Percentiles rank a stretch among this genome's conserved stretches.
Conservation (phyloP, 169 alveolate genomes). For the Cryptosporidium muris region DNA sequence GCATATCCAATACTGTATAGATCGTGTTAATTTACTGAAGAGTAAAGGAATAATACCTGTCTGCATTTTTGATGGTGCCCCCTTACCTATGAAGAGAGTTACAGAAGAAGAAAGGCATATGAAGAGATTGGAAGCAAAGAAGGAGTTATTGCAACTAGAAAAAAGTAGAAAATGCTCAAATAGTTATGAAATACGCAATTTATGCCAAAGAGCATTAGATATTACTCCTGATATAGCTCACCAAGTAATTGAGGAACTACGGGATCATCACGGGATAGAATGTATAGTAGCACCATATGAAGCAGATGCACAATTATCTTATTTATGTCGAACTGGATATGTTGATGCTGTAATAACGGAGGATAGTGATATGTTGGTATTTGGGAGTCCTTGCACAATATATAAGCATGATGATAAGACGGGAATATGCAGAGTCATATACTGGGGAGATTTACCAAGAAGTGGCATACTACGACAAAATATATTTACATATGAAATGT, state of each 20-base stretch:
- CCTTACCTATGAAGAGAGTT: slow-evolving; percentile 77
- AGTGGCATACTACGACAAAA: slow-evolving; percentile 68
- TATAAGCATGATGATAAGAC: slow-evolving; percentile 76
- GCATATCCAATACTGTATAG: slow-evolving; percentile 48
- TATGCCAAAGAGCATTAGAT: slow-evolving; percentile 78
- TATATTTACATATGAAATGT: slow-evolving; percentile 73
- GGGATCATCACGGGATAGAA: slow-evolving; percentile 80
- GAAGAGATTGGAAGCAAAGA: slow-evolving; percentile 73
- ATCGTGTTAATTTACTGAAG: slow-evolving; percentile 73
- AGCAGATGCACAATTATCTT: slow-evolving; percentile 98
- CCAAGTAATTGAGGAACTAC: slow-evolving; percentile 81
- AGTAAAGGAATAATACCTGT: slow-evolving; percentile 79
- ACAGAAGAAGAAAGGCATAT: slow-evolving; percentile 79
- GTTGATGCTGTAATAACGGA: slow-evolving; percentile 89
- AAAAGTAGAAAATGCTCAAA: slow-evolving; percentile 73
- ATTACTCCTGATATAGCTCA: slow-evolving; percentile 80
- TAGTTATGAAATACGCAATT: slow-evolving; percentile 76
- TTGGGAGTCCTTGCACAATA: slow-evolving; percentile 87
- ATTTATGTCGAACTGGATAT: slow-evolving; percentile 88
- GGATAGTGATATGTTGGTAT: slow-evolving; percentile 94
- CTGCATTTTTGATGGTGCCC: slow-evolving; percentile 84
- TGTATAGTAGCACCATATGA: slow-evolving; percentile 97
- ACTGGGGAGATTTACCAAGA: slow-evolving; percentile 61
- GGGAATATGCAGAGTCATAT: slow-evolving; percentile 74
- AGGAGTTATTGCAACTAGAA: slow-evolving; percentile 72